phyloP scores from a whole-genome alignment of 2,329 filamentous ascomycete species.

The Colletotrichum sp. region DNA sequence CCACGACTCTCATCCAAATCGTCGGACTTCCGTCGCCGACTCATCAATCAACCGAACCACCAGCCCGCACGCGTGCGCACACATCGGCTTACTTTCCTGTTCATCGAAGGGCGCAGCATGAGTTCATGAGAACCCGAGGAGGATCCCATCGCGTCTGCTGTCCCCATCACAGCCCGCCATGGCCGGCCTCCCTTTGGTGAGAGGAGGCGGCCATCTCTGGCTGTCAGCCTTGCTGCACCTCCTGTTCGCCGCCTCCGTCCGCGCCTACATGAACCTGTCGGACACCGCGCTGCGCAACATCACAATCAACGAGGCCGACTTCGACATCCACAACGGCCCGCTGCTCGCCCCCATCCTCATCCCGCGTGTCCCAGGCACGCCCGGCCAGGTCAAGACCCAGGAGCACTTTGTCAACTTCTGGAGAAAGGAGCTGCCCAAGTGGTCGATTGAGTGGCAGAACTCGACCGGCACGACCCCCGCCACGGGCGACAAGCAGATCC shows the following conservation, averaged over 20 bases:
- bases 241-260: slow-evolving; percentile 28
- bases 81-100: background rate
- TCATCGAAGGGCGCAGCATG: slow-evolving; percentile 1
- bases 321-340: slow-evolving; percentile 69
- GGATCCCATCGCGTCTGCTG: background rate
- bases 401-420: slow-evolving; percentile 79
- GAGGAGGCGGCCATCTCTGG: slow-evolving; percentile 9
- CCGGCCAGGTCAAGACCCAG: slow-evolving; percentile 69
- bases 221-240: slow-evolving; percentile 20
- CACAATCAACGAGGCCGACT: slow-evolving; percentile 67
- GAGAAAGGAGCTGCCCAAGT: slow-evolving; percentile 67
- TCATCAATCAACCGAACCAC: background rate
- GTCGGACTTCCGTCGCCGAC: background rate
- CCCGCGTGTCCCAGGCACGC: slow-evolving; percentile 76
- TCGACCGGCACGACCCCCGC: slow-evolving; percentile 73
- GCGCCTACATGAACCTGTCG: slow-evolving; percentile 55
- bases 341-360: slow-evolving; percentile 79
- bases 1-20: background rate
- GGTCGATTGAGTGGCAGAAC: slow-evolving; percentile 77
- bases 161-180: slow-evolving; percentile 8
- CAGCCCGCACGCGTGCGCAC: background rate
- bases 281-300: slow-evolving; percentile 69
- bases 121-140: slow-evolving; percentile 8
- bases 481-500: slow-evolving; percentile 65
- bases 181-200: slow-evolving; percentile 18